A percentile compares a stretch with the other conserved stretches of the same genome.
These are phyloP conservation scores for Pythium rishiriense DNA, from an alignment of 352 stramenopile species.

Conservation along the genomic window DNA sequence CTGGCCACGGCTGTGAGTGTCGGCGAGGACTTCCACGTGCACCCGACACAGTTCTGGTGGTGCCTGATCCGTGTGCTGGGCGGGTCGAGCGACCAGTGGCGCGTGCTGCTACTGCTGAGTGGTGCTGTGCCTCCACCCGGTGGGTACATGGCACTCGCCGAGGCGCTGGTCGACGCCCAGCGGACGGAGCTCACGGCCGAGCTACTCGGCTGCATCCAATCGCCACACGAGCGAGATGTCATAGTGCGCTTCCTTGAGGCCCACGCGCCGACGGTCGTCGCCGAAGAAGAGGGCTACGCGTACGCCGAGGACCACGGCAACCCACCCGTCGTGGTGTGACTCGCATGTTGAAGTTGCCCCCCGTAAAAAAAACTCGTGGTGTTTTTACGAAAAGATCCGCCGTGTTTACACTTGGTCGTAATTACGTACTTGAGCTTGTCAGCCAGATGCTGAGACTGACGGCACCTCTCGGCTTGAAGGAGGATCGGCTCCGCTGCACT, in stretches of 20 bases:
- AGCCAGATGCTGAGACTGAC: constrained; percentile 5
- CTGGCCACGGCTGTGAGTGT: constrained; percentile 39
- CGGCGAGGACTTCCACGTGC: constrained; percentile 43
- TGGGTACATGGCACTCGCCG: constrained; percentile 43
- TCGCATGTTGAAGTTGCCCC: constrained; percentile 22
- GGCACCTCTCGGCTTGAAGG: constrained; percentile 6
- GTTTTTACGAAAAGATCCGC: background rate
- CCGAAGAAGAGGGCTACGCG: constrained; percentile 5
- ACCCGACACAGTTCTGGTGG: constrained; percentile 61
- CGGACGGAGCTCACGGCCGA: constrained; percentile 37
- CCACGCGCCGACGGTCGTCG: constrained; percentile 17
- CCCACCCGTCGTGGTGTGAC: background rate
- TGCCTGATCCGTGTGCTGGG: constrained; percentile 41
- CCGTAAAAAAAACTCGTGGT: background rate
- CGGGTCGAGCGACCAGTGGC: constrained; percentile 48
- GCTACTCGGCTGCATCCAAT: constrained; percentile 38
- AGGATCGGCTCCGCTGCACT: background rate
- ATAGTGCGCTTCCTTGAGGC: constrained; percentile 33
- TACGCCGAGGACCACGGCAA: background rate
- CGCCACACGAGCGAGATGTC: constrained; percentile 34
- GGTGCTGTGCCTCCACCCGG: constrained; percentile 39
- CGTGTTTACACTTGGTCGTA: constrained; percentile 5
- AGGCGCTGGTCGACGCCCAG: constrained; percentile 49
- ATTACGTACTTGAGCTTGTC: constrained; percentile 32
- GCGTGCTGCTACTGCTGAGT: constrained; percentile 42